Conservation (phyloP, 805 yeast genomes). For the Candida mattraensis region DNA sequence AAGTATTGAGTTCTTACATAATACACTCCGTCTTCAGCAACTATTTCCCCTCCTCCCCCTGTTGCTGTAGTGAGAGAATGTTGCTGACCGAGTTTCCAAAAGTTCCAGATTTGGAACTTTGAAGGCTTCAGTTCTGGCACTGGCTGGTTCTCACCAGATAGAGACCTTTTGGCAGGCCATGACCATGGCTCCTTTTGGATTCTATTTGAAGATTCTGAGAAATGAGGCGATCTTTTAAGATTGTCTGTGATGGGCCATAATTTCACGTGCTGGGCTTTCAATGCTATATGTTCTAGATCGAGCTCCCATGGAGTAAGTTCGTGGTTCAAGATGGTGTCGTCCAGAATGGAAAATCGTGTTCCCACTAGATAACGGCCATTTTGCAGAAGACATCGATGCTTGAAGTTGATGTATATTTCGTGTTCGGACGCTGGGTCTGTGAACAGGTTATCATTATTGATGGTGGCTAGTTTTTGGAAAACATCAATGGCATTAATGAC, state of each 20-base stretch:
- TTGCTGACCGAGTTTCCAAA: conserved; percentile 7
- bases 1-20: conserved; percentile 18
- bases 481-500: conserved; percentile 22
- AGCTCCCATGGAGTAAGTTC: conserved; percentile 25
- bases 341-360: conserved; percentile 22
- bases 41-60: conserved; percentile 18
- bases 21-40: conserved; percentile 17
- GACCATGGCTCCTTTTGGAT: conserved; percentile 10
- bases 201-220: conserved; percentile 17
- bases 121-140: neutral
- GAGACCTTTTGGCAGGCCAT: conserved; percentile 24
- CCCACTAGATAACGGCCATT: conserved; percentile 16
- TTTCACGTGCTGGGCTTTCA: conserved; percentile 19
- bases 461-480: conserved; percentile 11
- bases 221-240: conserved; percentile 16
- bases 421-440: conserved; percentile 18
- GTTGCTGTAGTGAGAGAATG: neutral
- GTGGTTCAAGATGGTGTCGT: conserved; percentile 21
- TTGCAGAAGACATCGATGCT: conserved; percentile 11
- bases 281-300: conserved; percentile 15
- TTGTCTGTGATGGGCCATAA: conserved; percentile 31
- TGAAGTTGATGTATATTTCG: conserved; percentile 22
- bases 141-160: neutral
- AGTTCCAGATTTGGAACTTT: conserved; percentile 9
- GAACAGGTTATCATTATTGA: conserved; percentile 8